Evolutionary conservation across 192 early-diverging fungal species (phyloP).

Genomic region (Coemansia reversa): DNA sequence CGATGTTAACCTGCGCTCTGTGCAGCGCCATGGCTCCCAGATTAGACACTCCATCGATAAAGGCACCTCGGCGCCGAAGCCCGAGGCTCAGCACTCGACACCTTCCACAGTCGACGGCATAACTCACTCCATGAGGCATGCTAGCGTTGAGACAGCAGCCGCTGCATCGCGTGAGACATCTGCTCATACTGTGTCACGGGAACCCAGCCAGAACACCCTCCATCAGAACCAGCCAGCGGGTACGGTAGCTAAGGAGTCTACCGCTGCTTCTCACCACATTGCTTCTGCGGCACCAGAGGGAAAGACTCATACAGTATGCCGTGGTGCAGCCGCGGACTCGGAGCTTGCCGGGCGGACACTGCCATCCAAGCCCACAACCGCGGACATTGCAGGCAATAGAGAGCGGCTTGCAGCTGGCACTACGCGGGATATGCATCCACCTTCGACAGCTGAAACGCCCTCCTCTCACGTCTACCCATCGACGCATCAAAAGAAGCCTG

Average conservation of each 20-base stretch:
- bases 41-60: constrained; percentile 25
- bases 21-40: constrained; percentile 35
- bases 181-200: constrained; percentile 36
- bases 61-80: not conserved
- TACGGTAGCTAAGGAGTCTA: constrained; percentile 8
- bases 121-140: constrained; percentile 10
- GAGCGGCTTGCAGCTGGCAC: constrained; percentile 40
- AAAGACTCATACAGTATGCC: too few relatives aligned
- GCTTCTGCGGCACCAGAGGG: too few relatives aligned
- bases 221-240: constrained; percentile 31
- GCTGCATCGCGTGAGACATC: constrained; percentile 28
- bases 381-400: constrained; percentile 27
- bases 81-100: constrained; percentile 8
- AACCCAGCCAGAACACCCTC: constrained; percentile 47
- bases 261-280: not conserved
- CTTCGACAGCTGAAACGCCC: constrained; percentile 7
- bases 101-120: constrained; percentile 22
- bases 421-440: constrained; percentile 21
- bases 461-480: not conserved
- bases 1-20: constrained; percentile 40
- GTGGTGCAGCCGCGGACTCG: constrained; percentile 9
- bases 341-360: constrained; percentile 28
- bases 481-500: constrained; percentile 29
- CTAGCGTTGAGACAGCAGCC: constrained; percentile 21
- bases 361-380: constrained; percentile 19